Evolutionary conservation across 176 grass and related monocot species (phyloP), one percentile per base, ranked within the genome.

Genomic region (Aegilops bicornis): DNA sequence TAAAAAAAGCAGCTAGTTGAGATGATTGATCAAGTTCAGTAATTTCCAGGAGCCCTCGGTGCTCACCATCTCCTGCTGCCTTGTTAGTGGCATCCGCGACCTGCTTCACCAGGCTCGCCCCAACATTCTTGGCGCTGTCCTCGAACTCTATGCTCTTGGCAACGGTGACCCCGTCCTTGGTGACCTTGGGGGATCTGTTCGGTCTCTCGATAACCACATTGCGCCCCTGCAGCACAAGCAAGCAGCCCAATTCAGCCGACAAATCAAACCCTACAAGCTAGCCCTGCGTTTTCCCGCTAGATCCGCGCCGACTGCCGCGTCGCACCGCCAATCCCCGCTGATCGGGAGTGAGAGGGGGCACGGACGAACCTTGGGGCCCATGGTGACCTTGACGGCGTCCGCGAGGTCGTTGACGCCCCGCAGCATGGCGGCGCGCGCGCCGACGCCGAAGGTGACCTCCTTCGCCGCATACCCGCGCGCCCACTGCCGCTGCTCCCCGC

Each of bases 81-180:
- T 92, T 92, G 42, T 91, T 98, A 56, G 96, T 98, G 73, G 91
- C 87, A 80, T 92, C 89, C 56, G 96, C 96, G 69, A 98, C 96
- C 39, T 94, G 93, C 84, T 98, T 98, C 73, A 98, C 96, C 86
- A 98, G 90, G 83, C 83, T 89, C 12, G 96, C 93, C 59, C 96
- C 93, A 24, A 95, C 81, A 88, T 98, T 98, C 83, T 92, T 95
- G 27, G 73, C 73, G 32, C 84, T 94, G 63, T 95, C 90, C 84
- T 92, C 86, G 36, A 98, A 98, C 80, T 98, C 96, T 5, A 95
- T 95, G 65, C 88, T 94, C 81, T 95, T 98, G 29, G 96, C 96
- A 62, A 98, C 93, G 22, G 91, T 98, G 63, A 95, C 96, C 19
- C 96, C 96, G 86, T 98, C 96, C 91, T 95, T 98, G 22, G 96